Evolutionary conservation across 1,284 basidiomycete species (phyloP), one percentile per base, ranked within the genome.

Genomic region (Leccinum colubrinum): DNA sequence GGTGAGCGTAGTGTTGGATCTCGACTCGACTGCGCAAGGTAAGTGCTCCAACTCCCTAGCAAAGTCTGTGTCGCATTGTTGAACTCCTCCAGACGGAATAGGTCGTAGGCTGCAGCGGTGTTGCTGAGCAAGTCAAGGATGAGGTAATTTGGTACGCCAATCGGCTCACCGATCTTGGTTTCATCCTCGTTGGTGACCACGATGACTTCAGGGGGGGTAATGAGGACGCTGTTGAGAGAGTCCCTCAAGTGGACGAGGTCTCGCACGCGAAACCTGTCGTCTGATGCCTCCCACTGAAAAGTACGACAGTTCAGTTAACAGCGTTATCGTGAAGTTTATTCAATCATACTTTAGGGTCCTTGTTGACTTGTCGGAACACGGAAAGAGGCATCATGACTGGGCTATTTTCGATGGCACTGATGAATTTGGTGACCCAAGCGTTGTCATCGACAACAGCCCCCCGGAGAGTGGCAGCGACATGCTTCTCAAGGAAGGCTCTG

Each of bases 51-150:
- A 0, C 15, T 2, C 9, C 53, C 3, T 52, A 65, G 30, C 46
- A 65, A 37, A 1, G 6, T 20, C 55, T 68, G 63, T 12, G 74
- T 53, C 17, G 69, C 68, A 4, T 22, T 52, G 51, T 76, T 76
- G 58, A 65, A 67, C 12, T 14, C 33, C 12, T 20, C 33, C 46
- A 52, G 56, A 55, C 60, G 63, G 59, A 71, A 67, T 11, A 70
- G 55, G 48, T 58, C 67, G 39, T 65, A 67, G 1, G 43, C 68
- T 2, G 66, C 67, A 22, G 50, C 0, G 1, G 69, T 69, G 59
- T 71, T 71, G 48, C 64, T 61, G 46, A 69, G 66, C 4, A 65
- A 33, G 55, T 70, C 68, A 22, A 70, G 57, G 30, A 70, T 17
- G 39, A 71, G 59, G 33, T 59, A 64, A 1, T 69, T 46, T 4